phyloP scores from a whole-genome alignment of 2,329 filamentous ascomycete species.

The Cercospora canescens region DNA sequence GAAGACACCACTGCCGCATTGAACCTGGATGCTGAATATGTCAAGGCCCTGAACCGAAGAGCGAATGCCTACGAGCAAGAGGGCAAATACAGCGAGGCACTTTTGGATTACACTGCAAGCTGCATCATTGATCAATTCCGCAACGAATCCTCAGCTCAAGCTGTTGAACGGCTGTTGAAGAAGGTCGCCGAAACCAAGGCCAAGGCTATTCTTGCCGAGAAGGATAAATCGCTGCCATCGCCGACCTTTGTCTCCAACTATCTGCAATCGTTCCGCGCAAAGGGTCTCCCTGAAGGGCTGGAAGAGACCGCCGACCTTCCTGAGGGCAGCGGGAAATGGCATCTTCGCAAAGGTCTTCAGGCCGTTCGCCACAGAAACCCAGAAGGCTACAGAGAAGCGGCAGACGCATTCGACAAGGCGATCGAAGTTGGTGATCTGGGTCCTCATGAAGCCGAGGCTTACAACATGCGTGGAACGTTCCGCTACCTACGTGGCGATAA shows the following conservation, averaged over 20 bases:
- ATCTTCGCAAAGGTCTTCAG: conserved; percentile 79
- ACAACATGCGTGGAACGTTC: conserved; percentile 97
- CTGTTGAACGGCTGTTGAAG: conserved; percentile 91
- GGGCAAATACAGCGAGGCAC: conserved; percentile 85
- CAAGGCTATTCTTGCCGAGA: conserved; percentile 78
- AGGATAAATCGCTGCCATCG: conserved; percentile 85
- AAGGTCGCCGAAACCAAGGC: conserved; percentile 96
- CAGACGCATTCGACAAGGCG: conserved; percentile 82
- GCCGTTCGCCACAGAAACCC: conserved; percentile 83
- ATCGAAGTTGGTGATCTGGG: conserved; percentile 78
- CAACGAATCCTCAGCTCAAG: conserved; percentile 83
- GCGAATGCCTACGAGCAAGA: conserved; percentile 96
- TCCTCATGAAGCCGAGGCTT: conserved; percentile 83
- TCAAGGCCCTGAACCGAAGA: conserved; percentile 95
- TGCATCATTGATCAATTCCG: conserved; percentile 98
- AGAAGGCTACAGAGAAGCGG: conserved; percentile 88
- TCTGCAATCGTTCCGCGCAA: conserved; percentile 92
- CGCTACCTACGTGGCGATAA: conserved; percentile 89
- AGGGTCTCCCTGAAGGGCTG: conserved; percentile 75
- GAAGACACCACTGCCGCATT: conserved; percentile 96
- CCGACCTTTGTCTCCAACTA: conserved; percentile 98
- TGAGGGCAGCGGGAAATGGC: conserved; percentile 77
- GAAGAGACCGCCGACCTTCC: conserved; percentile 78
- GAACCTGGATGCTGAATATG: conserved; percentile 89
- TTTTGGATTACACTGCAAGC: conserved; percentile 96